Base-by-base conservation (phyloP, 495 filamentous ascomycete species). In the Neurospora sp. region DNA sequence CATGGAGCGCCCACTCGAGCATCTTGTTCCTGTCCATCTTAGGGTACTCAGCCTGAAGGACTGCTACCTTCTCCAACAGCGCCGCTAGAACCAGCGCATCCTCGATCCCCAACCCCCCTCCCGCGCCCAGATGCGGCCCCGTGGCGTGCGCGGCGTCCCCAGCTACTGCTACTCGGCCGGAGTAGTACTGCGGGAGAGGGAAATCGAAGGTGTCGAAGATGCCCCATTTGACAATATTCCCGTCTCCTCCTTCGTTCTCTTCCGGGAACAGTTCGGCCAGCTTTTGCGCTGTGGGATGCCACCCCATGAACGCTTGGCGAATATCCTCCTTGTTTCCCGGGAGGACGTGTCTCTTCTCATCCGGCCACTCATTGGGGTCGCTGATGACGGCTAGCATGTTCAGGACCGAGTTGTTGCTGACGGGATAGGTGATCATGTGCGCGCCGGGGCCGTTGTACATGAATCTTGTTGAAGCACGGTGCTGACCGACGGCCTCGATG, bases 31-130 rank as follows among this genome's bases (percentile, higher is more conserved):
- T 31, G 23, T 46, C 38, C 20, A 37, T 37, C 75, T 78, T n/a
- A 23, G 39, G 2, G 5, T 38, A 1, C 37, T 38, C 37, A 38
- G 0, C 37, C 37, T 38, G 37, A 38, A 38, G 37, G 37, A 38
- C 37, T 38, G 37, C 37, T 38, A 38, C 82, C 5, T 72, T 77
- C 5, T 77, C 77, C 70, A 89, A 72, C 44, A 88, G 35, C 1
- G 62, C 81, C 2, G 84, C 80, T 9, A 88, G 77, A 16, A 82
- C 83, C 40, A 87, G 69, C 1, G 81, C 85, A 76, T 90, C 88
- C 75, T 90, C 88, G 40, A 90, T 81, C 0, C 87, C 87, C 73
- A 88, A 80, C 0, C 87, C 87, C 0, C 85, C 88, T 0, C 88
- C 88, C 1, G 88, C 84, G 0, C 88, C 88, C 3, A 89, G 83